Conservation (phyloP, 2,329 filamentous ascomycete species). For the Phaeoacremonium minimum region DNA sequence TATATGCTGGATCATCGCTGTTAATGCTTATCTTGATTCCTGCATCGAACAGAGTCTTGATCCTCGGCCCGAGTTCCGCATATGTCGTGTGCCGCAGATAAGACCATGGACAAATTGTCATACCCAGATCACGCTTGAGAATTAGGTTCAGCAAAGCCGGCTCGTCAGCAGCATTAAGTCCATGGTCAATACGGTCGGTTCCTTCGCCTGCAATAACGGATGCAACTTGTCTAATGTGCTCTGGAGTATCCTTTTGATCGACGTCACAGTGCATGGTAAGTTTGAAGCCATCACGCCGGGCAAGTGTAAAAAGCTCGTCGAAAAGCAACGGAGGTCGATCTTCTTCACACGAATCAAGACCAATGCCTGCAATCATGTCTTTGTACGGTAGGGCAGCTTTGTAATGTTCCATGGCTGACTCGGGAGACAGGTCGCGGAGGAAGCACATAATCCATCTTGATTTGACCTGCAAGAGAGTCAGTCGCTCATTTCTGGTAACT, state of each 20-base stretch:
- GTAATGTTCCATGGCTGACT: not conserved
- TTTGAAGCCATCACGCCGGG: constrained; percentile 6
- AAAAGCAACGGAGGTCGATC: constrained; percentile 1
- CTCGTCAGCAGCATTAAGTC: not conserved
- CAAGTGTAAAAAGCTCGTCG: constrained; percentile 6
- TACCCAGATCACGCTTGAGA: not conserved
- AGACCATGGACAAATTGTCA: not conserved
- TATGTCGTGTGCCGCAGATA: not conserved
- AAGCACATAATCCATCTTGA: not conserved
- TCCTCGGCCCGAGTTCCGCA: not conserved
- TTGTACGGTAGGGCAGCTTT: not conserved
- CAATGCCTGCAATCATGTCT: not conserved
- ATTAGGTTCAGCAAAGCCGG: not conserved
- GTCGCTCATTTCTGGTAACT: too few relatives aligned
- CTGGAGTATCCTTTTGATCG: constrained; percentile 6
- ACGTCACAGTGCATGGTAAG: constrained; percentile 10
- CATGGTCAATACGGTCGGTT: not conserved
- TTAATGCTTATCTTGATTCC: constrained; percentile 2
- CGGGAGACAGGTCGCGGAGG: not conserved
- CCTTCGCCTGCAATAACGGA: not conserved
- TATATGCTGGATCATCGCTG: constrained; percentile 4
- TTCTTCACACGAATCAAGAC: not conserved
- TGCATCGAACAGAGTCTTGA: not conserved
- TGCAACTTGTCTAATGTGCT: constrained; percentile 5
- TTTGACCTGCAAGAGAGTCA: too few relatives aligned